Conservation (phyloP, 139 green algal species). For the Pleodorina starrii region DNA sequence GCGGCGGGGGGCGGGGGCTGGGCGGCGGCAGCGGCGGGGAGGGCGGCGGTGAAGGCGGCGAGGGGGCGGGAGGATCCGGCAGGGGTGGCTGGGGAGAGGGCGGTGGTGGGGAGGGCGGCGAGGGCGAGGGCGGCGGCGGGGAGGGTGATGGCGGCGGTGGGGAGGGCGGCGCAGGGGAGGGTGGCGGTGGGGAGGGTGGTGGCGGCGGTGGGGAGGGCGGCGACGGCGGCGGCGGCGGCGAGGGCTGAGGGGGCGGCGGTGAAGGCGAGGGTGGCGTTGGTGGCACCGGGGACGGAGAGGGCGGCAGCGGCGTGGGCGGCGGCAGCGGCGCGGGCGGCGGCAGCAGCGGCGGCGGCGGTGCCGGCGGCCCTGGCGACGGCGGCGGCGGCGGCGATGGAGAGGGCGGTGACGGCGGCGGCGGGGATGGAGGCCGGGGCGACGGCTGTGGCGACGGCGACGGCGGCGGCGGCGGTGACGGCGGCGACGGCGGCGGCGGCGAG, state of each 20-base stretch:
- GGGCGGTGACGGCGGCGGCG: neutral
- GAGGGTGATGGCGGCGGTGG: neutral
- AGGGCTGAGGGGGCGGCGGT: neutral
- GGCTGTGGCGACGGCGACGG: neutral
- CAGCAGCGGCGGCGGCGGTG: neutral
- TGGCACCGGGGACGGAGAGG: neutral
- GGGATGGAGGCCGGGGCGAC: neutral
- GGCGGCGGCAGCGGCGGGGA: neutral
- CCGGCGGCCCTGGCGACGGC: neutral
- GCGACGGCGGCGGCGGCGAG: conserved; percentile 1
- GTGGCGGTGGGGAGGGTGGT: neutral
- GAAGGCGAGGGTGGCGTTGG: neutral
- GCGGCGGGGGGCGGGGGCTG: neutral
- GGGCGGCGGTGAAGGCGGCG: neutral
- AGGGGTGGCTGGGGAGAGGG: neutral
- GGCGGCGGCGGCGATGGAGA: neutral
- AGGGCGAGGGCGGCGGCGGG: neutral
- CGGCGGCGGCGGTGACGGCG: neutral
- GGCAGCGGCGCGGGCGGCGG: neutral
- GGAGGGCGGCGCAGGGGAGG: neutral
- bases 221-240: neutral
- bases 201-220: neutral
- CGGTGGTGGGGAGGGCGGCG: neutral
- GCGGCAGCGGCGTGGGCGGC: neutral
- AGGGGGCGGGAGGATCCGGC: neutral